Evolutionary conservation across 805 yeast species (phyloP).

Genomic region (Saturnispora hagleri): DNA sequence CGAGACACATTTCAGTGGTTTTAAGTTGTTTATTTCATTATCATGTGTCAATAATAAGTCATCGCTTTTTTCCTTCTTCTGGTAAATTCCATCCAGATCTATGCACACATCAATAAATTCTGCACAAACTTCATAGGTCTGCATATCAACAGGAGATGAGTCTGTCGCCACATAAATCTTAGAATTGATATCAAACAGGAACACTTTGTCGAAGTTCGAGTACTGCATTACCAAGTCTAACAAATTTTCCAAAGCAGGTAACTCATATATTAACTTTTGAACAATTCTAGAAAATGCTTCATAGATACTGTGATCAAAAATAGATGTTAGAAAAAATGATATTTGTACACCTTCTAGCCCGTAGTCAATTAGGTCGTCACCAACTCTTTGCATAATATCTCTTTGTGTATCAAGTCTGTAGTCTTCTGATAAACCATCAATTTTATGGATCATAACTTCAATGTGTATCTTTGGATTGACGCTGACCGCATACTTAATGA

Average conservation of each 20-base stretch:
- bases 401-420: slow-evolving; percentile 90
- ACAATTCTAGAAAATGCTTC: slow-evolving; percentile 93
- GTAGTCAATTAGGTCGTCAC: slow-evolving; percentile 82
- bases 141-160: slow-evolving; percentile 90
- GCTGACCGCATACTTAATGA: slow-evolving; percentile 77
- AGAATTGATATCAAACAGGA: slow-evolving; percentile 82
- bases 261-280: slow-evolving; percentile 81
- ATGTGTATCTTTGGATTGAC: slow-evolving; percentile 79
- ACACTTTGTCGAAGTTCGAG: slow-evolving; percentile 86
- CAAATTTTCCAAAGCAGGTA: slow-evolving; percentile 81
- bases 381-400: slow-evolving; percentile 92
- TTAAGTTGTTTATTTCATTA: slow-evolving; percentile 4
- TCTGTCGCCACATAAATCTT: slow-evolving; percentile 95
- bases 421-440: slow-evolving; percentile 92
- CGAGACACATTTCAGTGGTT: slow-evolving; percentile 49
- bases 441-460: slow-evolving; percentile 90
- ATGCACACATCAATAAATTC: slow-evolving; percentile 93
- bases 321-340: slow-evolving; percentile 83
- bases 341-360: slow-evolving; percentile 90
- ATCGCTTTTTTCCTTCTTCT: slow-evolving; percentile 12
- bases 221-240: slow-evolving; percentile 83
- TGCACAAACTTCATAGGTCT: slow-evolving; percentile 93
- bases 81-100: slow-evolving; percentile 71
- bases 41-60: slow-evolving; percentile 1
- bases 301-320: slow-evolving; percentile 90